Conservation (phyloP, 257 asterid species). For the Ligustrum vulgare region DNA sequence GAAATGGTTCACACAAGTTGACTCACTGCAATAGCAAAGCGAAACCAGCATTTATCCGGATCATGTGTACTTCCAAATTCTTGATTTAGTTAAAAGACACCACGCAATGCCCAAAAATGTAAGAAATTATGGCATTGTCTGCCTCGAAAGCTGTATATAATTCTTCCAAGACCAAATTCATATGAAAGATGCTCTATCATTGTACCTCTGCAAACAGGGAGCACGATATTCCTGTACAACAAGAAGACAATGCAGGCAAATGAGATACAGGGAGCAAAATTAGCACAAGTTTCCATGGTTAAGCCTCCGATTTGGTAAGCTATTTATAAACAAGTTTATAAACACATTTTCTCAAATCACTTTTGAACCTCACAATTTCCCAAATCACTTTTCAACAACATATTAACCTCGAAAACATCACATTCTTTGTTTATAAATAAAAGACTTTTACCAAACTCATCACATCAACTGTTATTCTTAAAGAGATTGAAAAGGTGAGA, state of each 20-base stretch:
- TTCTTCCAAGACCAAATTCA: background rate
- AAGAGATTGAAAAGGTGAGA: background rate
- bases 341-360: too few relatives aligned
- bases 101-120: background rate
- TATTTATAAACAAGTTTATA: too few relatives aligned
- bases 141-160: background rate
- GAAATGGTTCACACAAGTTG: background rate
- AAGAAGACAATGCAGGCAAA: background rate
- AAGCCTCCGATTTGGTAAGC: too few relatives aligned
- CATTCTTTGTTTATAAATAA: too few relatives aligned
- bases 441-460: background rate
- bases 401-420: too few relatives aligned
- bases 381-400: too few relatives aligned
- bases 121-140: conserved; percentile 1
- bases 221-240: background rate
- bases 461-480: background rate
- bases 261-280: background rate
- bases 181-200: background rate
- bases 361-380: too few relatives aligned
- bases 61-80: background rate
- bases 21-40: background rate
- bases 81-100: background rate
- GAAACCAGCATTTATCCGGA: background rate
- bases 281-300: background rate
- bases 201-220: background rate